phyloP scores from a whole-genome alignment of 148 eudicot species.

The Amaranthus palmeri region DNA sequence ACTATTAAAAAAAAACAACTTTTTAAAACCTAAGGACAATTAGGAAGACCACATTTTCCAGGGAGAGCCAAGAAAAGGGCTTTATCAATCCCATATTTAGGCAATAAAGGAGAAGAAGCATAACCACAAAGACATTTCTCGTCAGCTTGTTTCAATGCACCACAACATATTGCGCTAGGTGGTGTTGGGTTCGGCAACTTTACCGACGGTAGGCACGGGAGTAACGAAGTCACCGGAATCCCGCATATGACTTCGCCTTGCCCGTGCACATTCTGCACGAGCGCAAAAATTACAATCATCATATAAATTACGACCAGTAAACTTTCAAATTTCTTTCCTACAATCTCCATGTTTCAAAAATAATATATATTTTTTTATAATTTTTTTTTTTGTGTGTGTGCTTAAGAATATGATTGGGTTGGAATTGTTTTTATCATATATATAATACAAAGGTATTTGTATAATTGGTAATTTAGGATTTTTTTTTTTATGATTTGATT shows the following conservation, averaged over 20 bases:
- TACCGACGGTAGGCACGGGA: conserved; percentile 8
- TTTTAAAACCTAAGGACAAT: not conserved
- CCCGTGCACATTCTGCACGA: not conserved
- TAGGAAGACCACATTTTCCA: conserved; percentile 11
- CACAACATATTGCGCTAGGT: conserved; percentile 15
- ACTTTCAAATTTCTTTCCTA: not conserved
- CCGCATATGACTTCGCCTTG: not conserved
- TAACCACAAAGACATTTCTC: conserved; percentile 10
- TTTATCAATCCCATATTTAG: not conserved
- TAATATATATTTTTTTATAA: not conserved
- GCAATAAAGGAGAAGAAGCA: conserved; percentile 9
- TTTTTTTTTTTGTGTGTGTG: not conserved
- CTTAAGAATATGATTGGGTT: not conserved
- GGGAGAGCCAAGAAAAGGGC: conserved; percentile 15
- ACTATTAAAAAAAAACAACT: not conserved
- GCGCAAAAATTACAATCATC: not conserved
- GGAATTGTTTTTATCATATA: not conserved
- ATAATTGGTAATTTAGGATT: not conserved
- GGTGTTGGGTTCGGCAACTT: conserved; percentile 7
- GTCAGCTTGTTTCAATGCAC: not conserved
- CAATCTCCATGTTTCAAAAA: not conserved
- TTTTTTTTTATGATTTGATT: no score
- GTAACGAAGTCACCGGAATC: not conserved
- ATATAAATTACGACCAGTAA: conserved; percentile 6
- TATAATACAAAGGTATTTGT: not conserved